Percentiles rank a stretch among this genome's conserved stretches.
Evolutionary conservation across 2,329 filamentous ascomycete species (phyloP).

Genomic region (Epicoccum sorghinum): DNA sequence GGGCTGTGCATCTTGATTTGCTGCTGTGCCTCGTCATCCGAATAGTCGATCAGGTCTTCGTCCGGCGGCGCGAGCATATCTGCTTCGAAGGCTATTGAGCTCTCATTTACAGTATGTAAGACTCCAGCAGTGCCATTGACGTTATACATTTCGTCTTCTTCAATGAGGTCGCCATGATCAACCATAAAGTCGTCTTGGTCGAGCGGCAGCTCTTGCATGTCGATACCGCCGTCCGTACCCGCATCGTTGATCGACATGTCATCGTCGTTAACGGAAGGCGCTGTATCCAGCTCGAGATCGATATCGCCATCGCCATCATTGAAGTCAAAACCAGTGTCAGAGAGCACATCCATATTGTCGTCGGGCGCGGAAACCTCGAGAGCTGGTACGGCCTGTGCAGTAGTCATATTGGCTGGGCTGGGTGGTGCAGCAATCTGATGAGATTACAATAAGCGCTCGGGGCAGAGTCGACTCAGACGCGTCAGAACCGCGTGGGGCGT

Average conservation of each 20-base stretch:
- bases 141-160: constrained; percentile 31
- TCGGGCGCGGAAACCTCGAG: constrained; percentile 47
- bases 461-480: constrained; percentile 19
- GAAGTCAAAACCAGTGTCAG: constrained; percentile 52
- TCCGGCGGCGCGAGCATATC: constrained; percentile 23
- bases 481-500: constrained; percentile 17
- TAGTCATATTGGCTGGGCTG: constrained; percentile 25
- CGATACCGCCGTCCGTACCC: constrained; percentile 31
- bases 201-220: constrained; percentile 20
- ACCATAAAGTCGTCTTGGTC: constrained; percentile 48
- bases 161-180: constrained; percentile 42
- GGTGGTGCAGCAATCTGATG: background rate
- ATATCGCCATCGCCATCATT: constrained; percentile 60
- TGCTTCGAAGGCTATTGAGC: constrained; percentile 2
- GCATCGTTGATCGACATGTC: constrained; percentile 64
- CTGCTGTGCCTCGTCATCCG: constrained; percentile 39
- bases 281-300: constrained; percentile 59
- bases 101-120: constrained; percentile 10
- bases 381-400: constrained; percentile 26
- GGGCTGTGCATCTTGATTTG: constrained; percentile 11
- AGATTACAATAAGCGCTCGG: background rate
- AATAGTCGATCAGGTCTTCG: constrained; percentile 44
- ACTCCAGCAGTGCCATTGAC: constrained; percentile 14
- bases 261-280: constrained; percentile 45
- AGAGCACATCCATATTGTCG: constrained; percentile 64